Evolutionary conservation across 352 stramenopile genomes (phyloP).

Genomic region (Pythium aristosporum): DNA sequence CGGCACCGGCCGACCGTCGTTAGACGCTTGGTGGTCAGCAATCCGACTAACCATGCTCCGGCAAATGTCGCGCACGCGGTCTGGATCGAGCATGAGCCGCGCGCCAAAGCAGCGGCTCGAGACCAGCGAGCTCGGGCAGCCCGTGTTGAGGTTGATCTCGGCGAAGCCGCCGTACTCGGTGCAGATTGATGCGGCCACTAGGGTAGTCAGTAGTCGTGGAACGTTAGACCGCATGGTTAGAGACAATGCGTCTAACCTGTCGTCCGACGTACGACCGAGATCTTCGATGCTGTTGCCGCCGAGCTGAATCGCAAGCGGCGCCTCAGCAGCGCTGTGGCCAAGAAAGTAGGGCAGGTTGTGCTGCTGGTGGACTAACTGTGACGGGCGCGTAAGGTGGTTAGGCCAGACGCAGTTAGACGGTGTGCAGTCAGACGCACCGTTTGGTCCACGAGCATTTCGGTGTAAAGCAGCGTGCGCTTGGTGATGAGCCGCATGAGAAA

Average conservation of each 20-base stretch:
- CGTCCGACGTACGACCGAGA: constrained; percentile 52
- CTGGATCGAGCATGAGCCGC: constrained; percentile 96
- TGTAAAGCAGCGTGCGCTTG: constrained; percentile 93
- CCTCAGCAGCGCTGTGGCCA: constrained; percentile 76
- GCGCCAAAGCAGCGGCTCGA: constrained; percentile 94
- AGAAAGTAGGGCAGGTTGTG: constrained; percentile 90
- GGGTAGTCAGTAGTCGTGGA: neutral
- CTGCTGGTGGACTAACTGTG: constrained; percentile 76
- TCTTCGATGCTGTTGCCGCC: constrained; percentile 89
- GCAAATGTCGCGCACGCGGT: constrained; percentile 93
- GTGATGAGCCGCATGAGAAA: constrained; percentile 95
- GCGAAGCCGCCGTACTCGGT: constrained; percentile 88
- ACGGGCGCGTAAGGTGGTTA: neutral
- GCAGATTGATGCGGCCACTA: constrained; percentile 74
- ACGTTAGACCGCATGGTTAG: constrained; percentile 4
- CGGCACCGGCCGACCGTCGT: constrained; percentile 12
- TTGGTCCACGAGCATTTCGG: constrained; percentile 98
- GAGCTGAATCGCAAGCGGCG: constrained; percentile 93
- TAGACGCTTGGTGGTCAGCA: constrained; percentile 13
- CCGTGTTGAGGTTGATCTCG: constrained; percentile 97
- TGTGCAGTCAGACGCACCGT: constrained; percentile 61
- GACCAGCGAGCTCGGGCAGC: constrained; percentile 89
- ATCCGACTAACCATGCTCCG: constrained; percentile 76
- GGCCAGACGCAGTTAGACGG: neutral
- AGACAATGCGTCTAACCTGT: neutral